Base-by-base conservation (phyloP, 2,329 filamentous ascomycete species). In the Cyphellophora europaea region DNA sequence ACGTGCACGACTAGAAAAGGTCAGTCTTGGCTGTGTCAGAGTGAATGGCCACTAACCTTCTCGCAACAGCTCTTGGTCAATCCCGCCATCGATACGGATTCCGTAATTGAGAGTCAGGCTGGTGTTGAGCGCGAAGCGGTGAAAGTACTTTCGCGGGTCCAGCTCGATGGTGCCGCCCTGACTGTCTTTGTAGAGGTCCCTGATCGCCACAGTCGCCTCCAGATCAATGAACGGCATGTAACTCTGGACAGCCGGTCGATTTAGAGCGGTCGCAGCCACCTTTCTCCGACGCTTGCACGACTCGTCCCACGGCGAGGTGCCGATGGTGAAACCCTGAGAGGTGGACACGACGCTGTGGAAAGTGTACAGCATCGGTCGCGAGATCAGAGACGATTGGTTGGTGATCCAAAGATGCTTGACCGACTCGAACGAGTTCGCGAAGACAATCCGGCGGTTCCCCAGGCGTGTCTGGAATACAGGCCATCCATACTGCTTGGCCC, bases 151-250 rank as follows among this genome's bases (percentile, higher is more conserved):
- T 5, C 74, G 75, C 0, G 82, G 82, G 42, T 88, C 79, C 19
- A 89, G 62, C 30, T 85, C 78, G 11, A 49, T 27, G 0, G 65
- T 62, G 1, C 82, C 83, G 8, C 69, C 62, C 25, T 74, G 63
- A 47, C 72, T 76, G 48, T 86, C 78, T 1, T 69, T 56, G 19
- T 82, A 64, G 27, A 89, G 67, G 48, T 89, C 82, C 43, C 75
- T 77, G 57, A 89, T 79, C 36, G 78, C 82, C 11, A 73, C 70
- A 11, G 69, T 77, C 17, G 77, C 75, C 54, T 89, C 84, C 16
- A 87, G 73, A 47, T 89, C 83, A 33, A 89, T 77, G 47, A 87
- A 83, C 0, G 83, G 82, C 74, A 87, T 82, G 54, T 89, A 89
- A 0, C 77, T 78, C 50, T 85, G 79, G 1, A 83, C 74, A 0